Evolutionary conservation across 805 yeast species (phyloP), one percentile per base, ranked within the genome.

Genomic region (Spathaspora hagerdaliae): DNA sequence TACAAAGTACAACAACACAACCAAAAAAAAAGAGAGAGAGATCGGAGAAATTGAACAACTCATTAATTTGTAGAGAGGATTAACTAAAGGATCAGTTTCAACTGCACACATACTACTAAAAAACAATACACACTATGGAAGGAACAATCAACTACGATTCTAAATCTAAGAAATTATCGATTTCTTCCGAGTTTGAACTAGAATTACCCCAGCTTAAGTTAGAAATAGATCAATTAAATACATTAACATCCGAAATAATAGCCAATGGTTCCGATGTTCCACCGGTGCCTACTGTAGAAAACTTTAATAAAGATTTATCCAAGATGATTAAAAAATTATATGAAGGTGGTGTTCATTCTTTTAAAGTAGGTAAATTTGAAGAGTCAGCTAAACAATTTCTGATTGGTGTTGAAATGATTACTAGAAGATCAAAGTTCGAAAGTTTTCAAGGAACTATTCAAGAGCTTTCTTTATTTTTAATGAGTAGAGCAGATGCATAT

Each of bases 401-500:
- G 7, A 67, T 84, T 36, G 92, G 87, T 3, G 69, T 86, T 32
- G 88, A 84, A 44, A 77, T 84, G 75, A 79, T 85, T 12, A 61
- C 72, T 39, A 81, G 84, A 54, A 75, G 94, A 63, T 77, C 83
- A 36, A 82, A 83, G 58, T 85, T 83, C 67, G 94, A 86, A 58
- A 71, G 85, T 5, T 86, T 86, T 61, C 89, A 81, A 50, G 74
- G 84, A 12, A 84, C 87, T 27, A 61, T 85, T 41, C 86, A 82
- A 59, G 94, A 86, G 59, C 63, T 84, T 41, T 74, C 79, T 37
- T 74, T 82, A 53, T 78, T 85, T 58, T 63, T 86, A 44, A 81
- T 82, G 73, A 82, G 86, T 42, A 73, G 91, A 51, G 77, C 87
- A 26, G 95, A 86, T 57, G 82, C 90, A 0, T 73, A 78, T 52